Evolutionary conservation across 768 basidiomycete genomes (phyloP).

Genomic region (Lactarius sp.): DNA sequence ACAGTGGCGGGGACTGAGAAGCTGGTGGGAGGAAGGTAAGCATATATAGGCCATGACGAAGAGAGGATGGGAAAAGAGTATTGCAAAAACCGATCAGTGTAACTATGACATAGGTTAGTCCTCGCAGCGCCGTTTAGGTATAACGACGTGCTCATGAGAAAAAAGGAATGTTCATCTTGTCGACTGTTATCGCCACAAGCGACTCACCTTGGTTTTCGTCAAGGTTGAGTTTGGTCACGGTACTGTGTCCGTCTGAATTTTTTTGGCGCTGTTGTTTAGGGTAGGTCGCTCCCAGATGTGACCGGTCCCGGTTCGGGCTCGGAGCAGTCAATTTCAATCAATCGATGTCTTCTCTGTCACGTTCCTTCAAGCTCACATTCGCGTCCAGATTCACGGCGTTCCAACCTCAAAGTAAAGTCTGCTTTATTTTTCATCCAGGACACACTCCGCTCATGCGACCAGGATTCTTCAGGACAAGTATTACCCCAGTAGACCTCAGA

Average conservation of each 20-base stretch:
- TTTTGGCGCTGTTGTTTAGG: conserved; percentile 15
- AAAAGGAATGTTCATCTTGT: conserved; percentile 54
- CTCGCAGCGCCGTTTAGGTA: conserved; percentile 52
- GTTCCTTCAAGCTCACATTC: neutral
- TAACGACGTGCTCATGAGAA: conserved; percentile 46
- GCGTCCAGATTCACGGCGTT: neutral
- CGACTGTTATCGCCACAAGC: conserved; percentile 21
- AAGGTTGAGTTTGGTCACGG: neutral
- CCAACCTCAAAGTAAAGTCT: neutral
- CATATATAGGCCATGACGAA: conserved; percentile 6
- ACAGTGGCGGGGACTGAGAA: neutral
- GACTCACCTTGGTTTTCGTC: conserved; percentile 15
- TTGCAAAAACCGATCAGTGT: conserved; percentile 66
- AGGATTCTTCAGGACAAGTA: conserved; percentile 20
- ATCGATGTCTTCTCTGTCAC: neutral
- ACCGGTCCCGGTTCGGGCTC: neutral
- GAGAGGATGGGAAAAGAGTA: conserved; percentile 22
- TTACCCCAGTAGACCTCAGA: conserved; percentile 30
- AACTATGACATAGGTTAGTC: conserved; percentile 77
- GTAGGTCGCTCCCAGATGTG: conserved; percentile 17
- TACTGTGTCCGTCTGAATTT: neutral
- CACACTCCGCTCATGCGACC: neutral
- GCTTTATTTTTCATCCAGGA: neutral
- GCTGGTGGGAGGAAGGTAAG: conserved; percentile 3
- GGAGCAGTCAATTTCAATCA: neutral